phyloP scores from a whole-genome alignment of 2,329 filamentous ascomycete genomes.

The Sporothrix mexicana region DNA sequence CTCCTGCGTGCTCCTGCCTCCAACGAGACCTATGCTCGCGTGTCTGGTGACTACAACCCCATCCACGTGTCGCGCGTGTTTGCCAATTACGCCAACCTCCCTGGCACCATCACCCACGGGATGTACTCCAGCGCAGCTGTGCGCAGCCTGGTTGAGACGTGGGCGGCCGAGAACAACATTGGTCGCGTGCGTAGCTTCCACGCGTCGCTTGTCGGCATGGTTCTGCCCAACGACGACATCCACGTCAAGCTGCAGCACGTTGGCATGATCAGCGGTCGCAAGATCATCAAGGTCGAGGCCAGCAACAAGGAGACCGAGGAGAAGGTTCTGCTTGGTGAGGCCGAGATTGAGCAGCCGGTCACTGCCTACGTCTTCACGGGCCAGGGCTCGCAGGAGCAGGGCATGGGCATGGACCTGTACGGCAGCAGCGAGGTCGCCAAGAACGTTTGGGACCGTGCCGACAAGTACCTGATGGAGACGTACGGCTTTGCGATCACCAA shows the following conservation, averaged over 20 bases:
- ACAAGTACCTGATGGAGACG: slow-evolving; percentile 98
- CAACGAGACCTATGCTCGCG: slow-evolving; percentile 96
- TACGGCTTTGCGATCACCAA: slow-evolving; percentile 98
- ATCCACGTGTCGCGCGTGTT: slow-evolving; percentile 98
- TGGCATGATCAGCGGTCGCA: slow-evolving; percentile 96
- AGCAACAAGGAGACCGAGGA: slow-evolving; percentile 96
- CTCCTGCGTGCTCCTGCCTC: slow-evolving; percentile 89
- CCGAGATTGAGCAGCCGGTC: slow-evolving; percentile 96
- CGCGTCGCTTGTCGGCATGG: slow-evolving; percentile 97
- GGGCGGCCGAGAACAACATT: slow-evolving; percentile 98
- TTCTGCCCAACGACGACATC: slow-evolving; percentile 93
- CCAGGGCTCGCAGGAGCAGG: slow-evolving; percentile 97
- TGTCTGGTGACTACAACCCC: slow-evolving; percentile 98
- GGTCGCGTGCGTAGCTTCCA: slow-evolving; percentile 97
- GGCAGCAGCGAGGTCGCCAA: slow-evolving; percentile 90
- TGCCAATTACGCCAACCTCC: slow-evolving; percentile 91
- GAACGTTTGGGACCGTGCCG: slow-evolving; percentile 96
- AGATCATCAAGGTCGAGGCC: slow-evolving; percentile 98
- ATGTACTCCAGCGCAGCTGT: slow-evolving; percentile 99
- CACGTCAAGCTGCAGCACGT: slow-evolving; percentile 95
- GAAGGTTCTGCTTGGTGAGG: slow-evolving; percentile 92
- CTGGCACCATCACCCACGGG: slow-evolving; percentile 96
- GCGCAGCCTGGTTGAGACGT: slow-evolving; percentile 94
- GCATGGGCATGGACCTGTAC: slow-evolving; percentile 99
- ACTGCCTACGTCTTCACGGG: slow-evolving; percentile 98